Percentiles rank a stretch among this genome's conserved stretches.
phyloP scores from a whole-genome alignment of 2,329 filamentous ascomycete species.

The Nigrospora osmanthi region DNA sequence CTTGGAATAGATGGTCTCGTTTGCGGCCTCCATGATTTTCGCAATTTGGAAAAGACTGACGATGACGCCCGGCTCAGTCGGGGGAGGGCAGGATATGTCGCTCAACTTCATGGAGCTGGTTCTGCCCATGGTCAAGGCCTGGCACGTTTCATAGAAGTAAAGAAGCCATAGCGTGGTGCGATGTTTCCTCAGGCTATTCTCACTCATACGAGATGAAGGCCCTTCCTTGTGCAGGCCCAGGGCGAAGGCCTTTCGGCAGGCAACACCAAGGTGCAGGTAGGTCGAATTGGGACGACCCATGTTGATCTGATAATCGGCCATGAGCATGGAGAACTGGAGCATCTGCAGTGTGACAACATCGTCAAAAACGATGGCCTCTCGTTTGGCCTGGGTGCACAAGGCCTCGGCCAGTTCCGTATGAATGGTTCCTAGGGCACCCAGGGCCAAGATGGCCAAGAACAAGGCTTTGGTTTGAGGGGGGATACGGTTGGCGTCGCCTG shows the following conservation, averaged over 20 bases:
- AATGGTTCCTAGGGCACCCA: conserved; percentile 15
- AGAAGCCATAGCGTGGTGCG: conserved; percentile 19
- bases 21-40: conserved; percentile 10
- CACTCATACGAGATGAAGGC: conserved; percentile 6
- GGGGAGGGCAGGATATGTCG: conserved; percentile 15
- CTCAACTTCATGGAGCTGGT: conserved; percentile 9
- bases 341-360: conserved; percentile 21
- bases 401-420: conserved; percentile 15
- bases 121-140: conserved; percentile 12
- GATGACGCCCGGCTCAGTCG: conserved; percentile 10
- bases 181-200: conserved; percentile 13
- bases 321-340: conserved; percentile 18
- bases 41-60: conserved; percentile 11
- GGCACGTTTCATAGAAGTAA: conserved; percentile 18
- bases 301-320: conserved; percentile 17
- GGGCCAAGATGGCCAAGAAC: conserved; percentile 13
- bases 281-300: conserved; percentile 20
- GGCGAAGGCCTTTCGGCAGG: conserved; percentile 17
- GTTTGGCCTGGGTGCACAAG: conserved; percentile 15
- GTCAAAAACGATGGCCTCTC: conserved; percentile 15
- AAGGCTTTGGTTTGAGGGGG: conserved; percentile 14
- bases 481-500: conserved; percentile 2
- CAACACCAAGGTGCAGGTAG: conserved; percentile 18
- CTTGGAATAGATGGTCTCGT: conserved; percentile 13
- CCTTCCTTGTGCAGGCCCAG: conserved; percentile 19